Evolutionary conservation across 768 basidiomycete genomes (phyloP).

Genomic region (Leccinum truebloodii): DNA sequence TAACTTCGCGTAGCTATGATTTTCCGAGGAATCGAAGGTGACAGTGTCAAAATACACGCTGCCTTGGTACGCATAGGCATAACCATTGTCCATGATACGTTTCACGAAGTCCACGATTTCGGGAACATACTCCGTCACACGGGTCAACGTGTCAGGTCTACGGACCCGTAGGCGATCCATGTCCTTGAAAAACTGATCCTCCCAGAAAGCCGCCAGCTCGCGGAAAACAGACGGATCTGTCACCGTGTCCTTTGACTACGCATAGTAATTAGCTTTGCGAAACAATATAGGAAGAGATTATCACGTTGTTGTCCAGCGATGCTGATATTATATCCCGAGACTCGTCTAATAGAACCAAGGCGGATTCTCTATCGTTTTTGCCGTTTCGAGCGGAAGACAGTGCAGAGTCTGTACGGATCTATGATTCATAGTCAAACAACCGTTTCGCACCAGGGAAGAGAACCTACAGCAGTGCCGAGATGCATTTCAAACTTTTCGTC

Average conservation of each 20-base stretch:
- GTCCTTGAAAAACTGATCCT: conserved; percentile 84
- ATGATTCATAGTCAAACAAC: conserved; percentile 18
- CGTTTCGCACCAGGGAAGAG: conserved; percentile 11
- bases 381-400: conserved; percentile 51
- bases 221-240: conserved; percentile 87
- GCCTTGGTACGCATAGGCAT: conserved; percentile 67
- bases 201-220: conserved; percentile 84
- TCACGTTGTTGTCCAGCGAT: conserved; percentile 74
- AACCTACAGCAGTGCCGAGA: conserved; percentile 71
- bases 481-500: conserved; percentile 96
- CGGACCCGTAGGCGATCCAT: conserved; percentile 88
- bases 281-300: conserved; percentile 11
- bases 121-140: conserved; percentile 96
- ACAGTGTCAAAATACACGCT: conserved; percentile 92
- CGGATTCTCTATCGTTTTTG: conserved; percentile 42
- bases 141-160: conserved; percentile 86
- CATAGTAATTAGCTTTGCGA: conserved; percentile 10
- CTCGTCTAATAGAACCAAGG: conserved; percentile 64
- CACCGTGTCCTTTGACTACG: conserved; percentile 74
- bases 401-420: conserved; percentile 56
- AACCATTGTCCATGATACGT: conserved; percentile 83
- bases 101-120: conserved; percentile 92
- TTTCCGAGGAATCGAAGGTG: conserved; percentile 73
- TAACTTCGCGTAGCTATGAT: conserved; percentile 89
- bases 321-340: conserved; percentile 76